Evolutionary conservation across 1,284 basidiomycete genomes (phyloP).

Genomic region (Trametes pubescens): DNA sequence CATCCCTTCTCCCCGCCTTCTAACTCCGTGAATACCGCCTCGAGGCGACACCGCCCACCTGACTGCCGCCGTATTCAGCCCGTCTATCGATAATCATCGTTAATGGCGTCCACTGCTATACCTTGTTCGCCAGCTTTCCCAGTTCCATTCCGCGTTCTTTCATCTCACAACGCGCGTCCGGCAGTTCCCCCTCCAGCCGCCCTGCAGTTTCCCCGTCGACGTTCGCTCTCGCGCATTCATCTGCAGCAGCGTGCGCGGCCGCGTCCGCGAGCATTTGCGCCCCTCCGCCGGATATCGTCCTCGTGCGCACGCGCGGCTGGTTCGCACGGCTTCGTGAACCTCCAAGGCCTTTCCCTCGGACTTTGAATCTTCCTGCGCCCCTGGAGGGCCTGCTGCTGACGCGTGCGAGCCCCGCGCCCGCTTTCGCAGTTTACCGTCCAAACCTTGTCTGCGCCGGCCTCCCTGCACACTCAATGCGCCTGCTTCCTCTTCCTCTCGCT

Average conservation of each 20-base stretch:
- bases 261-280: not conserved
- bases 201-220: not conserved
- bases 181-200: not conserved
- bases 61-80: not conserved
- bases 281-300: not conserved
- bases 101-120: not conserved
- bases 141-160: not conserved
- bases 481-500: not conserved
- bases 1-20: slow-evolving; percentile 12
- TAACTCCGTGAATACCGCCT: slow-evolving; percentile 28
- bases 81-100: slow-evolving; percentile 4
- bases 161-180: not conserved
- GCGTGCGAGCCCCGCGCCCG: slow-evolving; percentile 5
- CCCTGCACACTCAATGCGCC: not conserved
- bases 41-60: slow-evolving; percentile 20
- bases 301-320: not conserved
- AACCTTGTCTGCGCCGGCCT: slow-evolving; percentile 1
- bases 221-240: not conserved
- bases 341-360: slow-evolving; percentile 13
- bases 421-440: not conserved
- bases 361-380: slow-evolving; percentile 11
- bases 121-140: not conserved
- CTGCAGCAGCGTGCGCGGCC: not conserved
- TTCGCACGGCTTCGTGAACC: slow-evolving; percentile 2
- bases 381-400: not conserved